Conservation (phyloP, 2,329 filamentous ascomycete genomes). For the Cladorrhinum sp. region DNA sequence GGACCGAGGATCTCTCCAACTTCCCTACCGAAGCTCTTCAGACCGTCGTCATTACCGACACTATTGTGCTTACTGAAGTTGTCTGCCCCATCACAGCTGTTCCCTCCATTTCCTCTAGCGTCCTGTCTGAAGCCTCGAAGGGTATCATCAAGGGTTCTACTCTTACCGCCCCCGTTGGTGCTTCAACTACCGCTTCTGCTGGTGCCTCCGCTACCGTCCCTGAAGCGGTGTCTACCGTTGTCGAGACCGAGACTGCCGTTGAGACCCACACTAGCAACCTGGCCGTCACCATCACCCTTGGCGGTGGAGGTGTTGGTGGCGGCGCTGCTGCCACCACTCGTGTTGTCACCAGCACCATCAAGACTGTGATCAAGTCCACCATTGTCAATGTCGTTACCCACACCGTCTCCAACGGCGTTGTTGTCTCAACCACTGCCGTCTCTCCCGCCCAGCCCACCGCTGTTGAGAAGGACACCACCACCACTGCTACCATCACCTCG, state of each 20-base stretch:
- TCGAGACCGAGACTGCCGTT: conserved; percentile 22
- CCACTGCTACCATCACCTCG: conserved; percentile 27
- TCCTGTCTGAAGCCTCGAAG: conserved; percentile 32
- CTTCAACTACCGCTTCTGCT: conserved; percentile 34
- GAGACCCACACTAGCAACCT: conserved; percentile 23
- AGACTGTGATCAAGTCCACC: conserved; percentile 29
- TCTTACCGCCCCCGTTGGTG: conserved; percentile 37
- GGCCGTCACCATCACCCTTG: conserved; percentile 29
- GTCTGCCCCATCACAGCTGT: conserved; percentile 43
- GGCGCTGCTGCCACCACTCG: conserved; percentile 16
- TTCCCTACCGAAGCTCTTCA: conserved; percentile 31
- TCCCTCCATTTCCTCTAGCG: conserved; percentile 38
- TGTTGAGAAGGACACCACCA: conserved; percentile 22
- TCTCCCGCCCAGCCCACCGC: conserved; percentile 6
- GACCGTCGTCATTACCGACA: conserved; percentile 39
- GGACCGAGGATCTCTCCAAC: conserved; percentile 28
- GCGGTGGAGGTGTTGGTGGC: conserved; percentile 19
- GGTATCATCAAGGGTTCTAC: conserved; percentile 38
- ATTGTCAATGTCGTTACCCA: conserved; percentile 25
- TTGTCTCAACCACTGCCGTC: conserved; percentile 3
- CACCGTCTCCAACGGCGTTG: conserved; percentile 6
- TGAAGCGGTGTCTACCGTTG: conserved; percentile 17
- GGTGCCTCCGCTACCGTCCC: conserved; percentile 33
- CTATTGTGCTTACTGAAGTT: conserved; percentile 38
- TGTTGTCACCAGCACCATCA: conserved; percentile 28